A percentile compares a stretch with the other conserved stretches of the same genome.
These are phyloP conservation scores for Elongisporangium undulatum DNA, from an alignment of 352 stramenopile genomes.

Conservation along the genomic window DNA sequence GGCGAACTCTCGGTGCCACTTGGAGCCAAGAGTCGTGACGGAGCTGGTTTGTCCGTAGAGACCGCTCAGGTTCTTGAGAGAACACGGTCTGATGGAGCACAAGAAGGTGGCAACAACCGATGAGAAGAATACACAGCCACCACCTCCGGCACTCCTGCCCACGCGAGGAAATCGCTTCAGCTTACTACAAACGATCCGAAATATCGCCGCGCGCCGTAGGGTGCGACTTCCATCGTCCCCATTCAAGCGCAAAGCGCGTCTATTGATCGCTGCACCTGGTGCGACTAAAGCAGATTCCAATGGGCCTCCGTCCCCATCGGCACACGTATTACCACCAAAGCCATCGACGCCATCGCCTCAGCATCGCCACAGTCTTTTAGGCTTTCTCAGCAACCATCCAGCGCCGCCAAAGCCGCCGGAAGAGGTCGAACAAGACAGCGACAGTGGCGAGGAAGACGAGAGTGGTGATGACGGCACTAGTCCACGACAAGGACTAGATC, in stretches of 20 bases:
- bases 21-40: background rate
- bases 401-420: background rate
- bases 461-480: background rate
- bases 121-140: no score
- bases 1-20: background rate
- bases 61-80: no score
- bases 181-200: background rate
- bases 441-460: background rate
- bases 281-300: background rate
- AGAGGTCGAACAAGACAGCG: background rate
- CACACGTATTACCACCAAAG: background rate
- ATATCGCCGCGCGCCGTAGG: background rate
- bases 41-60: no score
- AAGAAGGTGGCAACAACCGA: no score
- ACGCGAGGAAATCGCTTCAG: background rate
- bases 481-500: constrained; percentile 9
- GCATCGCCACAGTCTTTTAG: background rate
- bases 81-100: background rate
- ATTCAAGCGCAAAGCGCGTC: background rate
- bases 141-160: background rate
- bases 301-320: background rate
- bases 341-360: background rate
- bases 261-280: background rate
- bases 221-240: background rate
- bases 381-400: background rate